A percentile compares a stretch with the other conserved stretches of the same genome.
Evolutionary conservation across 345 rosid species (phyloP).

Genomic region (Stellera chamaejasme): DNA sequence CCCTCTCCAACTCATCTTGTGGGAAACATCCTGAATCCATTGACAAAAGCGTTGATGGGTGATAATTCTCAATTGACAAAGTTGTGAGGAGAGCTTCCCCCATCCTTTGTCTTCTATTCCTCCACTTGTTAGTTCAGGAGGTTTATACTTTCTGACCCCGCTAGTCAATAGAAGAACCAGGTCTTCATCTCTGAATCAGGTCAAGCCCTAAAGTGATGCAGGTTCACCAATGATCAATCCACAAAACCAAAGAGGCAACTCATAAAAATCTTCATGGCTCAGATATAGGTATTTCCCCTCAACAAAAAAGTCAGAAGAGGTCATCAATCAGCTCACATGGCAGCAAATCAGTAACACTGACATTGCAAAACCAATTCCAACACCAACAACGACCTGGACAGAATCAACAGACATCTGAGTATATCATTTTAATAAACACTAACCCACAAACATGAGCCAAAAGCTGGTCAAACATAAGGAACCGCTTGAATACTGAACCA

Average conservation of each 20-base stretch:
- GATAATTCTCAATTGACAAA: constrained; percentile 63
- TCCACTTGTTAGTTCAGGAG: not conserved
- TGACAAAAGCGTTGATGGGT: constrained; percentile 61
- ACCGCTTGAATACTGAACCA: not conserved
- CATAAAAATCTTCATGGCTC: constrained; percentile 47
- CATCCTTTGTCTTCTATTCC: constrained; percentile 20
- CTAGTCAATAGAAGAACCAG: constrained; percentile 10
- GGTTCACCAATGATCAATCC: constrained; percentile 34
- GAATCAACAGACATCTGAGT: constrained; percentile 11
- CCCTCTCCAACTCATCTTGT: constrained; percentile 60
- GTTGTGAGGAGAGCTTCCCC: constrained; percentile 53
- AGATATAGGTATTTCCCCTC: constrained; percentile 16
- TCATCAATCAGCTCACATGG: constrained; percentile 19
- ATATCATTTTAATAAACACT: not conserved
- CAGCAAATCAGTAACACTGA: constrained; percentile 10
- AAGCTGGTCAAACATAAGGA: not conserved
- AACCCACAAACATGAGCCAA: not conserved
- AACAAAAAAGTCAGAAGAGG: constrained; percentile 9
- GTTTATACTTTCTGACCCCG: not conserved
- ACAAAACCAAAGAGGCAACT: constrained; percentile 55
- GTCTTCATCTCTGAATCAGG: constrained; percentile 12
- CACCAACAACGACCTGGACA: constrained; percentile 14
- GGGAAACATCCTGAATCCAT: constrained; percentile 60
- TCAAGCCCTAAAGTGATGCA: constrained; percentile 6
- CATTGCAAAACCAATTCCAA: constrained; percentile 16